Evolutionary conservation across 2,329 filamentous ascomycete genomes (phyloP), one percentile per base, ranked within the genome.

Genomic region (Aureobasidium subglaciale): DNA sequence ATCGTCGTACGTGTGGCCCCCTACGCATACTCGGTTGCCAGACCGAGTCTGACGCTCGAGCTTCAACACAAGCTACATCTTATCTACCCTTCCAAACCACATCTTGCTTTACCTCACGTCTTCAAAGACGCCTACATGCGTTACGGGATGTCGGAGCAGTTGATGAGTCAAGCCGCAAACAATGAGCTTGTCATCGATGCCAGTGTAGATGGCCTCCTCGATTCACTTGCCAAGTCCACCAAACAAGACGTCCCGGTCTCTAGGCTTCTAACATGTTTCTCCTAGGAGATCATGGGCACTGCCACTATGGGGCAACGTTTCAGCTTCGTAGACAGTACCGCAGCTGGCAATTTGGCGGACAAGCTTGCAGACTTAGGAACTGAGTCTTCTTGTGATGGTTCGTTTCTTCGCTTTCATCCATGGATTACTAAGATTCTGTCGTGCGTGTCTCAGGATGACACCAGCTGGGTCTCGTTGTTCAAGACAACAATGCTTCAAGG

Each of bases 371-470:
- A 45, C 25, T 64, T 59, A 60, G 62, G 60, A 38, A 59, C 59
- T 40, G 46, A 59, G 43, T 42, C 62, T 4, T 55, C 64, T 5
- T 42, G 62, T 2, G 55, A 59, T 16, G 63, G 62, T n/a, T 58
- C 60, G 4, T 64, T 61, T 43, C 46, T 64, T 9, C 58, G 61
- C 11, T 63, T 63, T 42, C 54, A 62, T 27, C 61, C 61, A 8
- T 40, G 52, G 37, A 59, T 64, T 46, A 55, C 58, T 16, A 34
- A 45, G 13, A 32, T 59, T 4, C 18, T 59, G 4, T 30, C 15
- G 11, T 20, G 29, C n/a, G 3, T n/a, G 5, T 18, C 24, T 8
- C n/a, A 11, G 16, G 41, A 29, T 11, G 11, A 22, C 11, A 27
- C 53, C 7, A 16, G 13, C 20, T 18, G 20, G 30, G 5, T 38